Evolutionary conservation across 106 monocot genomes (phyloP).

Genomic region (Alisma plantagoaquatica): DNA sequence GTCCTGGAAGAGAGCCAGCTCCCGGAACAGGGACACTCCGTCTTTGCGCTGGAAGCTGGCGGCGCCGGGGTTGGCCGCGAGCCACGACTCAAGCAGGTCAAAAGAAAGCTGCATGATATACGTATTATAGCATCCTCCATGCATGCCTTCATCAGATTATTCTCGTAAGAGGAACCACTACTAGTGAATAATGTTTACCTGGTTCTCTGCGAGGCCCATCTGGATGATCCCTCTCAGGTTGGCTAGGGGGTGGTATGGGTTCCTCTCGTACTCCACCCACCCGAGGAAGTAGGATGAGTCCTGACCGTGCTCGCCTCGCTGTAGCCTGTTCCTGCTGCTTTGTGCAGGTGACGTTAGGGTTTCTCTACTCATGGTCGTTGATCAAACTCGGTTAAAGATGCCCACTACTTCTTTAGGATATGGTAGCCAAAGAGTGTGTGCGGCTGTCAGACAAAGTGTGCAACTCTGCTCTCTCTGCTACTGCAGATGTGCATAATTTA

Average conservation of each 20-base stretch:
- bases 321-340: no score
- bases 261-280: conserved; percentile 73
- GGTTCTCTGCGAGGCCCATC: conserved; percentile 95
- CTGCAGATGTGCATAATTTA: no score
- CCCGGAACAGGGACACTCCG: conserved; percentile 42
- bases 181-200: conserved; percentile 21
- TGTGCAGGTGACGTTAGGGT: no score
- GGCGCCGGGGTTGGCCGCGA: conserved; percentile 39
- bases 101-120: conserved; percentile 63
- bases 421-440: no score
- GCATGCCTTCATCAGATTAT: no score
- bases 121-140: no score
- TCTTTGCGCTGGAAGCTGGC: conserved; percentile 24
- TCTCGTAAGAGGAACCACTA: not conserved
- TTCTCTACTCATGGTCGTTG: no score
- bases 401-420: no score
- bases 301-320: conserved; percentile 41
- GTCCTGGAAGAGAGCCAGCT: conserved; percentile 89
- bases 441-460: no score
- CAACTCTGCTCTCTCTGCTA: no score
- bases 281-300: conserved; percentile 75
- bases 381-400: no score
- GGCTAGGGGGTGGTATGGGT: conserved; percentile 40
- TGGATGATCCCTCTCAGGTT: conserved; percentile 75
- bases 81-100: conserved; percentile 76